Evolutionary conservation across 495 filamentous ascomycete species (phyloP), one percentile per base, ranked within the genome.

Genomic region (Podospora appendiculata): DNA sequence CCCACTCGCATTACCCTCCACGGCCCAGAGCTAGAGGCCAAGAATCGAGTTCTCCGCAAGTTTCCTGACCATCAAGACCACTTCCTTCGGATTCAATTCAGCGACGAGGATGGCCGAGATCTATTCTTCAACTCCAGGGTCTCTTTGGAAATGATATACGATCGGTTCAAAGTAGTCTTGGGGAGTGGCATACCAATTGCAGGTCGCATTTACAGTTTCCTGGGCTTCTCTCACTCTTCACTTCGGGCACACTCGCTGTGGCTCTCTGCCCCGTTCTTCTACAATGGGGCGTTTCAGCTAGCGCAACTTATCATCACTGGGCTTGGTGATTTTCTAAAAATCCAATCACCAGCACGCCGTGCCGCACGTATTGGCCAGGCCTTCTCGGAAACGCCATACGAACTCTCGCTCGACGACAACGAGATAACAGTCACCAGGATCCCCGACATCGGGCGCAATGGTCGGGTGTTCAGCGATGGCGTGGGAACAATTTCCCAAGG

Each of bases 281-380:
- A 82, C 48, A 54, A 81, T 1, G 59, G 61, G 1, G 33, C 55
- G 1, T 55, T 79, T 0, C 66, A 74, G 0, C 64, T 73, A 10
- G 67, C 79, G 12, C 47, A 62, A 19, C 62, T 55, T 1, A 76
- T 93, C 19, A 85, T 92, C 51, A 58, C 56, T 10, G 63, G 66
- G 3, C 71, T 93, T 0, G 89, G 89, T 0, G 73, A 84, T 40
- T 92, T 93, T 58, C 60, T 66, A 6, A 25, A 66, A 0, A 86
- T 93, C 41, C 69, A 66, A 5, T 84, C 74, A 4, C 86, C 88
- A 0, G 88, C 89, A 1, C 82, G 80, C 51, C 89, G 85, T 50
- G 89, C 89, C 0, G 89, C 89, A 0, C 73, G 88, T 33, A 90
- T 93, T 36, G 89, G 89, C 1, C 89, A 93, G 58, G 83, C 86